These are phyloP conservation scores for Sextonia rubra DNA, from an alignment of 164 flowering plant genomes.

Conservation along the genomic window DNA sequence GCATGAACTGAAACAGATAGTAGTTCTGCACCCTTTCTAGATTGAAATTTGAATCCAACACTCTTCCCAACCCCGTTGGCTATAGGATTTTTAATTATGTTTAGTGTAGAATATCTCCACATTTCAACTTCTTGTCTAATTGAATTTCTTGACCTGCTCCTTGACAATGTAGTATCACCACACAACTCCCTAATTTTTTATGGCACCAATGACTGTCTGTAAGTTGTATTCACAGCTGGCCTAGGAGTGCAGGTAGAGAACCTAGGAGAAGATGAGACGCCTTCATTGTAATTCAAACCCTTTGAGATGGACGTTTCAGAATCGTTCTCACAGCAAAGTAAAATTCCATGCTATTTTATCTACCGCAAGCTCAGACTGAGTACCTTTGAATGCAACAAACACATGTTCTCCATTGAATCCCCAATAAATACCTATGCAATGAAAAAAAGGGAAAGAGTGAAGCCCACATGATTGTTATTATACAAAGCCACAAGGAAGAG, in stretches of 20 bases:
- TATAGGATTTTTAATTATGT: slow-evolving; percentile 23
- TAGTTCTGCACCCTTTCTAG: slow-evolving; percentile 28
- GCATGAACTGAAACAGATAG: slow-evolving; percentile 20
- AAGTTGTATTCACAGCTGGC: slow-evolving; percentile 48
- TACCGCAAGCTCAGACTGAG: slow-evolving; percentile 44
- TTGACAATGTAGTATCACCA: slow-evolving; percentile 35
- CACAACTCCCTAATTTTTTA: slow-evolving; percentile 33
- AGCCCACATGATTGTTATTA: not conserved
- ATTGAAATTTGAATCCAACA: slow-evolving; percentile 25
- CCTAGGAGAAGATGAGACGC: slow-evolving; percentile 48
- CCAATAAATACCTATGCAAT: slow-evolving; percentile 54
- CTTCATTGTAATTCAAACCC: slow-evolving; percentile 32
- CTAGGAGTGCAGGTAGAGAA: slow-evolving; percentile 62
- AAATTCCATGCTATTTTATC: slow-evolving; percentile 45
- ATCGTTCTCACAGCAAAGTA: slow-evolving; percentile 26
- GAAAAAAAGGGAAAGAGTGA: not conserved
- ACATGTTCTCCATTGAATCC: slow-evolving; percentile 52
- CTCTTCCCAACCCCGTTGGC: slow-evolving; percentile 26
- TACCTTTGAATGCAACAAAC: slow-evolving; percentile 65
- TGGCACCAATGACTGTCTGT: slow-evolving; percentile 30
- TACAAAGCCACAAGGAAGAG: not conserved
- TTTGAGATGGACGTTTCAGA: slow-evolving; percentile 31
- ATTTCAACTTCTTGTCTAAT: slow-evolving; percentile 30
- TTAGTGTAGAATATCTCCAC: slow-evolving; percentile 33
- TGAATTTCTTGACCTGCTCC: slow-evolving; percentile 31